A percentile compares a stretch with the other conserved stretches of the same genome.
Evolutionary conservation across 345 rosid species (phyloP).

Genomic region (Jatropha curcas): DNA sequence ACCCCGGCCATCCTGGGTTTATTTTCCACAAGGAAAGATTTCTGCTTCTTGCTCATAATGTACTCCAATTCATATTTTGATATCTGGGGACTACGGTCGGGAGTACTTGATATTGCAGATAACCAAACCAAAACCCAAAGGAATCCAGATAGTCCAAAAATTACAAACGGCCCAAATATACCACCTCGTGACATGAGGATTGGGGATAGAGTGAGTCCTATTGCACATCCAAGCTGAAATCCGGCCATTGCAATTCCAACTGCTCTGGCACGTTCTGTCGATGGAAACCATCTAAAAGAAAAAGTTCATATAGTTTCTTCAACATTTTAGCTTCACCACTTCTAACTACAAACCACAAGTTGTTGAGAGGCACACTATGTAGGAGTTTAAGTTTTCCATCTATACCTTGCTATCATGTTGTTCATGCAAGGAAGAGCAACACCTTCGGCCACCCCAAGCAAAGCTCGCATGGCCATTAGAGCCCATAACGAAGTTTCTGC

Average conservation of each 20-base stretch:
- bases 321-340: slow-evolving; percentile 30
- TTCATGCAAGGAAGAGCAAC: slow-evolving; percentile 99
- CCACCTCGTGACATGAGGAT: slow-evolving; percentile 90
- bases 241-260: slow-evolving; percentile 97
- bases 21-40: slow-evolving; percentile 37
- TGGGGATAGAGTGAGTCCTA: slow-evolving; percentile 84
- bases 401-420: slow-evolving; percentile 93
- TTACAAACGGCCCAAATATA: slow-evolving; percentile 88
- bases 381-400: slow-evolving; percentile 15
- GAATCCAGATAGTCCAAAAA: slow-evolving; percentile 88
- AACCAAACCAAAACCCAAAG: slow-evolving; percentile 94
- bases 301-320: slow-evolving; percentile 30
- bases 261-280: slow-evolving; percentile 88
- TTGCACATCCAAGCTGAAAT: slow-evolving; percentile 86
- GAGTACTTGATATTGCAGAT: slow-evolving; percentile 74
- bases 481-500: slow-evolving; percentile 79
- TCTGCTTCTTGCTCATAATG: slow-evolving; percentile 50
- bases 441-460: slow-evolving; percentile 95
- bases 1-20: slow-evolving; percentile 41
- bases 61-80: slow-evolving; percentile 76
- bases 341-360: slow-evolving; percentile 16
- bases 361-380: slow-evolving; percentile 2
- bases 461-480: slow-evolving; percentile 67
- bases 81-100: slow-evolving; percentile 76
- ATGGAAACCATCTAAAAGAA: slow-evolving; percentile 91